Base-by-base conservation (phyloP, 1,284 basidiomycete genomes). In the Marasmius sp. region DNA sequence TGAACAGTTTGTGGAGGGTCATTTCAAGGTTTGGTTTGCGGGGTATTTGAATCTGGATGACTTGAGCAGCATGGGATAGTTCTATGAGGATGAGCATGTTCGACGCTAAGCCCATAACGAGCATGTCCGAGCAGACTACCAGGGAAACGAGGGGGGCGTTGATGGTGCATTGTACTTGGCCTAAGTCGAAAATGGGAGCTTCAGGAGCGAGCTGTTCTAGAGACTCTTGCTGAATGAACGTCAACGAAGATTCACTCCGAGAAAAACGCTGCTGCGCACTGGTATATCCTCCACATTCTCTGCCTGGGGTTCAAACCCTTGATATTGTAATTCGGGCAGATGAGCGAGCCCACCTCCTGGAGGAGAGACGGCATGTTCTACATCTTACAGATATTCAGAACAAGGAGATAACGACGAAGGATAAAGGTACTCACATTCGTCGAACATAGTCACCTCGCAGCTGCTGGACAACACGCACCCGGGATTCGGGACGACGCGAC, bases 131-230 rank as follows among this genome's bases (percentile, higher is more conserved):
- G 63, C 89, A 89, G 60, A 95, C 91, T 18, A 87, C 89, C 51
- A 97, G 85, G 56, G 88, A 86, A 41, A 92, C 75, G 27, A 98
- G 83, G 20, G 89, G 83, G 1, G 93, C 91, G 18, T 94, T 91
- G 39, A 95, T 89, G 1, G 90, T 86, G 73, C 92, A 95, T 76
- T 97, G 95, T 10, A 97, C 94, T 65, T 88, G 84, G 55, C 89
- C 91, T 16, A 96, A 85, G 63, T 92, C 89, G 77, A 96, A 95
- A 66, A 95, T 84, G 10, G 92, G 89, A 9, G 83, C 76, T 12
- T 81, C 75, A 6, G 75, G 69, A 7, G 74, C 65, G 41, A 69
- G 63, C 58, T 71, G 63, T 55, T 64, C 68, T 43, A 74, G 60
- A 76, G 66, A 81, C 65, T 75, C 75, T 65, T 81, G 69, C 77